Base-by-base conservation (phyloP, 257 asterid genomes). In the Anisodus acutangulus region DNA sequence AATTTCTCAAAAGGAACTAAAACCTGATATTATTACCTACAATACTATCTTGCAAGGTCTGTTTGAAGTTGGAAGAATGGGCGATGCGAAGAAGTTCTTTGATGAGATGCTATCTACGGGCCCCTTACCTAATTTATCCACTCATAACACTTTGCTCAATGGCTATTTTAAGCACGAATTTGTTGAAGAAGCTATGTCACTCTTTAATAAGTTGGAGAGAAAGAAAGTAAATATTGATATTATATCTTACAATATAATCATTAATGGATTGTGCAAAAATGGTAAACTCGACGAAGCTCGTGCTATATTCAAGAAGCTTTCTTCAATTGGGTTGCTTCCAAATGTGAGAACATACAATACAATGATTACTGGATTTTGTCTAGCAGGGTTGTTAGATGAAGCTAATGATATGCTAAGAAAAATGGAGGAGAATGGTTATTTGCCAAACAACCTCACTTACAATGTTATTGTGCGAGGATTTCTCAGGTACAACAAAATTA, bases 141-240 rank as follows among this genome's bases (percentile, higher is more conserved):
- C 51, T 7, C 70, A 78, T 60, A 1, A 0, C n/a, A 58, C 63
- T 4, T 8, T 85, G 9, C 55, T 87, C 3, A 57, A 87, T 74
- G 85, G 84, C 6, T 47, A 82, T 22, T 85, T 76, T 15, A 85
- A 82, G 84, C 31, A 78, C 10, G 64, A 66, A 37, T 62, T 58
- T 31, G 84, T 84, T 49, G 76, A 47, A 39, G 85, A 82, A 54
- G 83, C 85, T 35, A 39, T 80, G 37, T 57, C 31, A 0, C 26
- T 68, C 3, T 43, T 84, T 19, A 17, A 5, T 13, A 10, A 15
- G 26, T 19, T 82, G 69, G 76, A 8, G 9, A 41, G 6, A 19
- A 66, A 57, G 11, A 79, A 58, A 35, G 74, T 35, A 31, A 1
- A 31, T 31, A 1, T 1, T 31, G 2, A 1, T 31, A 31, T 31